A percentile compares a stretch with the other conserved stretches of the same genome.
These are phyloP conservation scores for Piper betle DNA, from an alignment of 164 flowering plant genomes.

Conservation along the genomic window DNA sequence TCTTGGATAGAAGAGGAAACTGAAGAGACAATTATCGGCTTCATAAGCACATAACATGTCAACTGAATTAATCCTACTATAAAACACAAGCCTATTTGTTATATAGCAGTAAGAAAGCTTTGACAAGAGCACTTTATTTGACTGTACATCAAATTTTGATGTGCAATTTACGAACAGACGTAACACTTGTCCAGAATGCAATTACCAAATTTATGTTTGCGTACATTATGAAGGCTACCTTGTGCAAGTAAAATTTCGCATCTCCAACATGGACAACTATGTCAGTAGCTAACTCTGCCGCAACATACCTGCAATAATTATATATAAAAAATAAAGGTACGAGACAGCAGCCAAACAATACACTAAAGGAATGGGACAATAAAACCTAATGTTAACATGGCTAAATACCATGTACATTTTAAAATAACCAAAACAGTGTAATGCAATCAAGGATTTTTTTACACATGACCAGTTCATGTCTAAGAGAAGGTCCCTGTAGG, in stretches of 20 bases:
- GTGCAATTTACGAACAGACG: background rate
- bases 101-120: background rate
- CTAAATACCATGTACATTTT: too few species aligned
- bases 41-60: background rate
- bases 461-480: too few species aligned
- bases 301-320: constrained; percentile 56
- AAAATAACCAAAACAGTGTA: too few species aligned
- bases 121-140: background rate
- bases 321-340: background rate
- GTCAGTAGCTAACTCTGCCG: constrained; percentile 72
- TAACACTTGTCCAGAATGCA: background rate
- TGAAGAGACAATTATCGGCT: constrained; percentile 5
- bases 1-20: constrained; percentile 92
- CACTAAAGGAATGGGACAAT: background rate
- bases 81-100: background rate
- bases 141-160: background rate
- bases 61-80: background rate
- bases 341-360: background rate
- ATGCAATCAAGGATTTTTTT: too few species aligned
- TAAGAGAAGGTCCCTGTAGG: too few species aligned
- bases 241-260: constrained; percentile 74
- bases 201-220: background rate
- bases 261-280: constrained; percentile 53
- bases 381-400: too few species aligned
- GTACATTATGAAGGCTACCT: constrained; percentile 32